Evolutionary conservation across 139 green algal species (phyloP).

Genomic region (Chlorella vulgaris): DNA sequence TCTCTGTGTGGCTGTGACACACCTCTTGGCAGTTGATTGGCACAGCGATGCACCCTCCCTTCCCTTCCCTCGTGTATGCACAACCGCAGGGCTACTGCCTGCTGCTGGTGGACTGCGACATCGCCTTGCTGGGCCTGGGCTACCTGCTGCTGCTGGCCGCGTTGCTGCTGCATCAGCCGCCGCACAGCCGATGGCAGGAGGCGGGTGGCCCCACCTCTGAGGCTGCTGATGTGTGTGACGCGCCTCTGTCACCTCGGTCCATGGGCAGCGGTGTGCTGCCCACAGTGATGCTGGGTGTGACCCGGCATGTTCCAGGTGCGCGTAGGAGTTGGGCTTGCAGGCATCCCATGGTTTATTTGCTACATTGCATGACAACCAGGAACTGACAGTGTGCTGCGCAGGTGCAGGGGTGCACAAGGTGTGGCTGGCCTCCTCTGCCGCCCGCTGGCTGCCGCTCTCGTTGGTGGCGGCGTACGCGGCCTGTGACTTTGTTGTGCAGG

Average conservation of each 20-base stretch:
- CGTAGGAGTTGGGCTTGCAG: neutral
- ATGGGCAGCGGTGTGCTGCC: neutral
- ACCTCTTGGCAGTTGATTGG: neutral
- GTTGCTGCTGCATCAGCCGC: slow-evolving; percentile 25
- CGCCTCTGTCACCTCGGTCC: neutral
- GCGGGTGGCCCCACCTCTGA: neutral
- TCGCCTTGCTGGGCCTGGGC: slow-evolving; percentile 41
- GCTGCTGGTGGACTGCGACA: slow-evolving; percentile 29
- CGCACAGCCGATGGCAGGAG: slow-evolving; percentile 12
- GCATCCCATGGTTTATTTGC: too few species aligned
- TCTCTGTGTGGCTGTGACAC: neutral
- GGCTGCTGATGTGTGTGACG: neutral
- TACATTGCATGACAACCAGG: too few species aligned
- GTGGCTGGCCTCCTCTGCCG: neutral
- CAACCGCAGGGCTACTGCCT: slow-evolving; percentile 49
- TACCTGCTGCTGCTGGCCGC: slow-evolving; percentile 40
- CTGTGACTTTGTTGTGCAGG: slow-evolving; percentile 37
- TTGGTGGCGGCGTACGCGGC: slow-evolving; percentile 36
- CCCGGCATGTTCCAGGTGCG: neutral
- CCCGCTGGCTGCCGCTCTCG: slow-evolving; percentile 36
- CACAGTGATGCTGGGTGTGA: neutral
- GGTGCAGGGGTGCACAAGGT: neutral
- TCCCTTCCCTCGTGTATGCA: too few species aligned
- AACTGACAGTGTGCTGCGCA: neutral
- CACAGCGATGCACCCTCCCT: neutral